Conservation (phyloP, 2,329 filamentous ascomycete genomes). For the Sarocladium brachiariae region DNA sequence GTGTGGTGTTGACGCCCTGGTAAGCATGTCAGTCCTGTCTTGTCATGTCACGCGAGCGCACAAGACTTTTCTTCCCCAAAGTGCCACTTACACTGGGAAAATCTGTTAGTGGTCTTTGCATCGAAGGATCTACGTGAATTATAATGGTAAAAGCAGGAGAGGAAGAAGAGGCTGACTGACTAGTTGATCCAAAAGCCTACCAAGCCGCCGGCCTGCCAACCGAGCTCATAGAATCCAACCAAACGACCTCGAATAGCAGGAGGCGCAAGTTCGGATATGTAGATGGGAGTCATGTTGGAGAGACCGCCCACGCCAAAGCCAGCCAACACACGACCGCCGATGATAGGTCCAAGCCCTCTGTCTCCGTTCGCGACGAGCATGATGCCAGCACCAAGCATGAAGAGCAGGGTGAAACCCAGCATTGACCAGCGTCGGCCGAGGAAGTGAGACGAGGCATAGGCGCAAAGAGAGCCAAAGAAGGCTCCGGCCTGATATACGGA, state of each 20-base stretch:
- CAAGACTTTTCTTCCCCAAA: no score
- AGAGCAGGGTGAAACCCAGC: constrained; percentile 53
- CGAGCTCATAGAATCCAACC: constrained; percentile 60
- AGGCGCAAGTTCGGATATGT: constrained; percentile 53
- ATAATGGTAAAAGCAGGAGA: background rate
- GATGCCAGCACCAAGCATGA: constrained; percentile 63
- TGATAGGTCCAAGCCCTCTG: constrained; percentile 57
- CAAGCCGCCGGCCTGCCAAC: constrained; percentile 57
- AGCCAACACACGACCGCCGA: constrained; percentile 55
- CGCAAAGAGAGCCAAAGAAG: constrained; percentile 63
- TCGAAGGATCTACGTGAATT: no score
- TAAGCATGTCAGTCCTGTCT: background rate
- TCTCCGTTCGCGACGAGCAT: constrained; percentile 61
- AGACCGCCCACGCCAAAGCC: constrained; percentile 57
- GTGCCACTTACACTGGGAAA: background rate
- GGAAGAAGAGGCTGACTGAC: background rate
- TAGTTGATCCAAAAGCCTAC: constrained; percentile 63
- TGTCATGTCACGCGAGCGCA: background rate
- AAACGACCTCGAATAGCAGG: constrained; percentile 58
- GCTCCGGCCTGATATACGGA: constrained; percentile 77
- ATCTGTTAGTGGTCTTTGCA: background rate
- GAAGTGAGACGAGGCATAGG: constrained; percentile 59
- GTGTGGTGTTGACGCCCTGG: constrained; percentile 44
- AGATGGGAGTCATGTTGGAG: constrained; percentile 57
- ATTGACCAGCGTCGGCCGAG: constrained; percentile 61